Evolutionary conservation across 2,329 filamentous ascomycete genomes (phyloP).

Genomic region (Diaporthe sp.): DNA sequence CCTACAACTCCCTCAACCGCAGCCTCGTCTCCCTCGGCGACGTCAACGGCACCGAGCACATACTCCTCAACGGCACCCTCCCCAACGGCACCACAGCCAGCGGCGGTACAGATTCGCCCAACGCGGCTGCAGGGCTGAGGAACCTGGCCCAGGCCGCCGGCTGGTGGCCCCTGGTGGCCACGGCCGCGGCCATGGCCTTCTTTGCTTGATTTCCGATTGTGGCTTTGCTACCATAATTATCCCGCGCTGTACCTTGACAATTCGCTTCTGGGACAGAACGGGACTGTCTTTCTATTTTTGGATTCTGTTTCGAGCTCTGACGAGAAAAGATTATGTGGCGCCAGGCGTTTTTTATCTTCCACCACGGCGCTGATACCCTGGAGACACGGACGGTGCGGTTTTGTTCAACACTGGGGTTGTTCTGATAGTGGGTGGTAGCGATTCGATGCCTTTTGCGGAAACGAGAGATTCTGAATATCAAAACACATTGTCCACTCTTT

Average conservation of each 20-base stretch:
- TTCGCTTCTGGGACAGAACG: too few relatives aligned
- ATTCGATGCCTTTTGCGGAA: background rate
- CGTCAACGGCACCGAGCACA: slow-evolving; percentile 73
- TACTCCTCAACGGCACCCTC: slow-evolving; percentile 83
- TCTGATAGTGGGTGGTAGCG: background rate
- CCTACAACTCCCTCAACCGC: slow-evolving; percentile 71
- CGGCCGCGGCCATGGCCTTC: slow-evolving; percentile 61
- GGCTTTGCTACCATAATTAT: background rate
- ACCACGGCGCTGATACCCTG: slow-evolving; percentile 24
- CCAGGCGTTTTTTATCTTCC: background rate
- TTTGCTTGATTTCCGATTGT: slow-evolving; percentile 51
- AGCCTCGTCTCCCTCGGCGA: slow-evolving; percentile 72
- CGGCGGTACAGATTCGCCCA: slow-evolving; percentile 59
- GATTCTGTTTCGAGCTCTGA: background rate
- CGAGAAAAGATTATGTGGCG: background rate
- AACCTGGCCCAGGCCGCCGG: slow-evolving; percentile 57
- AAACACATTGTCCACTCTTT: background rate
- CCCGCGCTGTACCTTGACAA: background rate
- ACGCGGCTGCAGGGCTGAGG: slow-evolving; percentile 51
- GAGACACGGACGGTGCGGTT: background rate
- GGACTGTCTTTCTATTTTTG: background rate
- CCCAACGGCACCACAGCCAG: slow-evolving; percentile 74
- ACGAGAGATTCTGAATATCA: background rate
- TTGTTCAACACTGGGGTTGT: background rate
- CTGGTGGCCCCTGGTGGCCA: slow-evolving; percentile 64